A percentile compares a stretch with the other conserved stretches of the same genome.
Conservation (phyloP, 805 yeast species). For the Kodamaea laetipori region DNA sequence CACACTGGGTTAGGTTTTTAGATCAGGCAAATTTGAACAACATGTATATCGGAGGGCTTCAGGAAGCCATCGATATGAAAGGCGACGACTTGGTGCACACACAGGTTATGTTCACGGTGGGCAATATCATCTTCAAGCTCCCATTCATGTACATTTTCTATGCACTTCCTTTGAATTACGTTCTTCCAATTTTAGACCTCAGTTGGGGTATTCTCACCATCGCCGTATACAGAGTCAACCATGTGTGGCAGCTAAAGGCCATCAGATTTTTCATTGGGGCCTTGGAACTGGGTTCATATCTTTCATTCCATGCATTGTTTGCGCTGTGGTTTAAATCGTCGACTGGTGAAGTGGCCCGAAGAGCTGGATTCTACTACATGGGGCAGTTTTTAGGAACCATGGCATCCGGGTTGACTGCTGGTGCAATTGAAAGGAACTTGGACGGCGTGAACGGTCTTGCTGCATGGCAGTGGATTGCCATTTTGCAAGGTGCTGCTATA, state of each 20-base stretch:
- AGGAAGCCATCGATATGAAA: constrained; percentile 54
- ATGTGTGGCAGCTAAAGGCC: constrained; percentile 55
- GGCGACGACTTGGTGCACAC: constrained; percentile 66
- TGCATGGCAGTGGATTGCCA: constrained; percentile 77
- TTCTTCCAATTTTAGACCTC: constrained; percentile 57
- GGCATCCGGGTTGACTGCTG: constrained; percentile 64
- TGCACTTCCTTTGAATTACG: constrained; percentile 54
- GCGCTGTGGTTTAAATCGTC: constrained; percentile 20
- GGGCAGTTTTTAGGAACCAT: constrained; percentile 66
- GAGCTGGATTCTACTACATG: constrained; percentile 62
- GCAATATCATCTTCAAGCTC: constrained; percentile 59
- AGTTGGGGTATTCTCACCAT: constrained; percentile 71
- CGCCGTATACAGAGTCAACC: constrained; percentile 51
- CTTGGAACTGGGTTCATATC: constrained; percentile 60
- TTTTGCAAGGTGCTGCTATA: constrained; percentile 58
- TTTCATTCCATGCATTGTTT: constrained; percentile 42
- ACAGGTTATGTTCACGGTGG: constrained; percentile 60
- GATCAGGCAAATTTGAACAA: constrained; percentile 62
- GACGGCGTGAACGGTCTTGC: constrained; percentile 54
- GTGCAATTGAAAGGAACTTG: constrained; percentile 51
- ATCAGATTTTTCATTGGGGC: constrained; percentile 67
- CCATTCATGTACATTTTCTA: constrained; percentile 63
- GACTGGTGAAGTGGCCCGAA: constrained; percentile 55
- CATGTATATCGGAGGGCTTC: constrained; percentile 68
- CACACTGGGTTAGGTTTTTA: constrained; percentile 68